A percentile compares a stretch with the other conserved stretches of the same genome.
Evolutionary conservation across 768 basidiomycete species (phyloP).

Genomic region (Mycena rebaudengoi): DNA sequence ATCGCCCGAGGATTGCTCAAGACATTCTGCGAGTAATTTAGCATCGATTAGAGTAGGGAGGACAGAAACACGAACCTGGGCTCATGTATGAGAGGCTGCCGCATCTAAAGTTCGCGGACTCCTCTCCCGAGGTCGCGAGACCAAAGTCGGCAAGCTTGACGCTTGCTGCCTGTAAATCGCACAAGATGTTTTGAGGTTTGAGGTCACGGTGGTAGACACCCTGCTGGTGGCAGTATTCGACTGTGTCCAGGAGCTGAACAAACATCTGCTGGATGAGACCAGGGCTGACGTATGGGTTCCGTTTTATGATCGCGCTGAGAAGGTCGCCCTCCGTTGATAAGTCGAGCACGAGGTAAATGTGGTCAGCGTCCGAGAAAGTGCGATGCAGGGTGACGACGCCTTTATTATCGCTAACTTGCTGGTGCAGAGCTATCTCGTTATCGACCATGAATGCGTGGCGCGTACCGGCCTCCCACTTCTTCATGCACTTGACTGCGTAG

Average conservation of each 20-base stretch:
- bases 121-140: neutral
- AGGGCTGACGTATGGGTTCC: neutral
- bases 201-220: constrained; percentile 4
- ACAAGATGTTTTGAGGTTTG: neutral
- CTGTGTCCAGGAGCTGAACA: neutral
- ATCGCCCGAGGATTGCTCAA: no score
- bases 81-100: no score
- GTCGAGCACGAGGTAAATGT: neutral
- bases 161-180: neutral
- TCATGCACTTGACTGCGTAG: constrained; percentile 13
- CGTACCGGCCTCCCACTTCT: neutral
- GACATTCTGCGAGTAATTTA: no score
- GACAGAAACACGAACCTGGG: no score
- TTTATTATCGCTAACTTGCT: neutral
- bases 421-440: neutral
- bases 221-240: neutral
- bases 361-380: neutral
- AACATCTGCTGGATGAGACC: neutral
- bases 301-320: neutral
- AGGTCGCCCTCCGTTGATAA: neutral
- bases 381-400: neutral
- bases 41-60: no score
- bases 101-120: no score
- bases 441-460: neutral
- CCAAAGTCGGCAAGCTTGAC: neutral